These are phyloP conservation scores for Aspergillus affinis DNA, from an alignment of 495 filamentous ascomycete species.

Conservation along the genomic window DNA sequence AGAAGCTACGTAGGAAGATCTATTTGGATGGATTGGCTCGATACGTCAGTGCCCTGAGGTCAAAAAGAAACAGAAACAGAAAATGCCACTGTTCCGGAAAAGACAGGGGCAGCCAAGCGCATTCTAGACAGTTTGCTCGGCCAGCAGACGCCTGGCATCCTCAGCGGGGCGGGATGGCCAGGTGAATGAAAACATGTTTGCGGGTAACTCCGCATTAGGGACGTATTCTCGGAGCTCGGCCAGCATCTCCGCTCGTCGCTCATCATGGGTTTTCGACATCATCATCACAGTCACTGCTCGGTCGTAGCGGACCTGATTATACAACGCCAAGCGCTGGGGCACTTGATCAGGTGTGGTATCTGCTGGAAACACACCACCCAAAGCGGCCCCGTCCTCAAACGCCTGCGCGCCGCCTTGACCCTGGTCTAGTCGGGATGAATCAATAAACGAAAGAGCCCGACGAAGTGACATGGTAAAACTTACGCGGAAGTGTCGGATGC, in stretches of 20 bases:
- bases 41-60: too few species aligned
- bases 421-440: slow-evolving; percentile 29
- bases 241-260: slow-evolving; percentile 21
- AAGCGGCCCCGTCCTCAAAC: slow-evolving; percentile 46
- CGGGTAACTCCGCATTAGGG: slow-evolving; percentile 17
- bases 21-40: too few species aligned
- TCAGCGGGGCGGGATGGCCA: slow-evolving; percentile 22
- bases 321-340: slow-evolving; percentile 16
- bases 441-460: too few species aligned
- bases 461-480: slow-evolving; percentile 6
- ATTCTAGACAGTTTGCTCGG: too few species aligned
- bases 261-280: slow-evolving; percentile 18
- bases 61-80: too few species aligned
- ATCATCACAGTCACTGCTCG: slow-evolving; percentile 27
- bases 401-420: slow-evolving; percentile 49
- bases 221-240: slow-evolving; percentile 21
- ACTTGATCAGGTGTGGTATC: slow-evolving; percentile 18
- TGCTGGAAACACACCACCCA: slow-evolving; percentile 31
- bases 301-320: slow-evolving; percentile 22
- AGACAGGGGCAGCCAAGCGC: too few species aligned
- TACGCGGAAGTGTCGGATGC: slow-evolving; percentile 39
- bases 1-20: too few species aligned
- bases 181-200: slow-evolving; percentile 20
- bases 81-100: too few species aligned
- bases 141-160: slow-evolving; percentile 2